Evolutionary conservation across 1,284 basidiomycete species (phyloP).

Genomic region (Rhodotorula sp.): DNA sequence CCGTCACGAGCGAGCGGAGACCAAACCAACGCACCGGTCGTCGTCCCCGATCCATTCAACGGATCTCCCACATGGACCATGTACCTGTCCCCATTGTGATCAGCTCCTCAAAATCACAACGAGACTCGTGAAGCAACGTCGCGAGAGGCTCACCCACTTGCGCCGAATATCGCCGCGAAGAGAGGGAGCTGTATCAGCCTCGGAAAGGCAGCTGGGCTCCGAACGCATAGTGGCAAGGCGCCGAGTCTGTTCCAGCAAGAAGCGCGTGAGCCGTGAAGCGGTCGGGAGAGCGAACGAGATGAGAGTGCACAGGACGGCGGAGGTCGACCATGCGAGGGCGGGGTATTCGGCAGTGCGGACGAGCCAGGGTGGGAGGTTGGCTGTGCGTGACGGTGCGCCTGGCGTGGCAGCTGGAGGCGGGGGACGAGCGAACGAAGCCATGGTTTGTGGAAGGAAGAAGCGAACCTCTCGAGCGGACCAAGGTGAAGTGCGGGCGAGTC

Average conservation of each 20-base stretch:
- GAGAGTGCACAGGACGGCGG: slow-evolving; percentile 21
- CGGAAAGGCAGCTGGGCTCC: slow-evolving; percentile 27
- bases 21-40: slow-evolving; percentile 26
- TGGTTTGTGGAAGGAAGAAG: no score
- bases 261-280: neutral
- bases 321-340: slow-evolving; percentile 21
- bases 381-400: neutral
- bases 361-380: slow-evolving; percentile 3
- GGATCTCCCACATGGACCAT: slow-evolving; percentile 38
- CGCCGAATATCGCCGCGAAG: slow-evolving; percentile 35
- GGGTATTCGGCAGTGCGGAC: slow-evolving; percentile 6
- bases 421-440: no score
- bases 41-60: slow-evolving; percentile 36
- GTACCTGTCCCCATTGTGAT: slow-evolving; percentile 14
- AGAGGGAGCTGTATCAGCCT: slow-evolving; percentile 36
- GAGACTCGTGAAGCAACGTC: neutral
- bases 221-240: slow-evolving; percentile 28
- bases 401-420: no score
- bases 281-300: no score
- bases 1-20: neutral
- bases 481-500: no score
- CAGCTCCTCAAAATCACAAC: no score
- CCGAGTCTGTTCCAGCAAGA: slow-evolving; percentile 17
- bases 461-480: no score
- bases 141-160: slow-evolving; percentile 10